phyloP scores from a whole-genome alignment of 805 yeast species.

The Ogataea henricii region DNA sequence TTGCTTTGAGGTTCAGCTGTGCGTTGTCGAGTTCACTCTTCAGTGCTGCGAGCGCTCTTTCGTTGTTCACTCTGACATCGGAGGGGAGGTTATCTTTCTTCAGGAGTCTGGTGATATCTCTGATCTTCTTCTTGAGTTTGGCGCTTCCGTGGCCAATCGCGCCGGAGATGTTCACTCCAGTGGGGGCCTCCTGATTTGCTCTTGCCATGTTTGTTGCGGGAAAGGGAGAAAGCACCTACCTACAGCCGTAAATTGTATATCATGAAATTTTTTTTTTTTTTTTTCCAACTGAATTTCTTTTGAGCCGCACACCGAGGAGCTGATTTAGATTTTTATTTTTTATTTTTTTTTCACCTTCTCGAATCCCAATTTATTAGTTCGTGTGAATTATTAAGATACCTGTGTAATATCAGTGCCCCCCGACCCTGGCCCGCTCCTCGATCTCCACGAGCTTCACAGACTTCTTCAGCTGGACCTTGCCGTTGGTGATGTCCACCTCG shows the following conservation, averaged over 20 bases:
- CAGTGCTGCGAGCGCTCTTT: conserved; percentile 48
- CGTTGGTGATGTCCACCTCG: conserved; percentile 71
- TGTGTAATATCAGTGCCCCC: background rate
- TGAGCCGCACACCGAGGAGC: conserved; percentile 8
- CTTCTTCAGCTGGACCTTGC: conserved; percentile 59
- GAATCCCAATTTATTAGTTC: background rate
- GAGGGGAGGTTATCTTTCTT: conserved; percentile 57
- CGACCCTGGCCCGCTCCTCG: conserved; percentile 10
- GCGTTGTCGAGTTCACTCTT: conserved; percentile 46
- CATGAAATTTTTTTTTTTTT: conserved; percentile 1
- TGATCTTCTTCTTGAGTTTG: conserved; percentile 78
- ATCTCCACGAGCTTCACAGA: conserved; percentile 19
- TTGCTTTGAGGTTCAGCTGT: conserved; percentile 42
- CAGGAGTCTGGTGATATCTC: conserved; percentile 80
- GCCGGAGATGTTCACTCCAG: conserved; percentile 32
- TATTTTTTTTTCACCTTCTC: too few relatives aligned
- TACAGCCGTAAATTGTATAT: too few relatives aligned
- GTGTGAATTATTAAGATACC: background rate
- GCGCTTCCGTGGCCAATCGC: conserved; percentile 38
- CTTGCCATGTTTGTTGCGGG: background rate
- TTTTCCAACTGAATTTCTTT: background rate
- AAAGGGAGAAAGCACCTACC: background rate
- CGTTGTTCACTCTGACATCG: conserved; percentile 51
- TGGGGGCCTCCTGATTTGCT: background rate
- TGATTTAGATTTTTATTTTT: background rate